phyloP scores from a whole-genome alignment of 805 yeast species.

The Candida incommunis region DNA sequence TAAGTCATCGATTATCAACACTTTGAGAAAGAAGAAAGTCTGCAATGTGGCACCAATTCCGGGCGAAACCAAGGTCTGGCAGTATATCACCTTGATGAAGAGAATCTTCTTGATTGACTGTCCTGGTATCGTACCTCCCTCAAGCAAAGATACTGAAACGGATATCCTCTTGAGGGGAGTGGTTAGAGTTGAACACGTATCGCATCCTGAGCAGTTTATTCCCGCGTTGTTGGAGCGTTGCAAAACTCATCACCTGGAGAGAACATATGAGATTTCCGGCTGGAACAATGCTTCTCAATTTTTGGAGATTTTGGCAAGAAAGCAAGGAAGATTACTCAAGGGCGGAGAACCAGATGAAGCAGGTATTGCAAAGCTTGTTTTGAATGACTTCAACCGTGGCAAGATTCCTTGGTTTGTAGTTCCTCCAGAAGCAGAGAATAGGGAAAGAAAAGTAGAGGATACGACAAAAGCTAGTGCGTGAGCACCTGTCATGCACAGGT shows the following conservation, averaged over 20 bases:
- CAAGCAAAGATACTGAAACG: conserved; percentile 73
- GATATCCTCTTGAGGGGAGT: conserved; percentile 94
- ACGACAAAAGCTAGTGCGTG: no score
- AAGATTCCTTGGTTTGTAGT: conserved; percentile 96
- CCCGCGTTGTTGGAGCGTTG: conserved; percentile 78
- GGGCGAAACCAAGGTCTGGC: conserved; percentile 99
- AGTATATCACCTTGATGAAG: conserved; percentile 93
- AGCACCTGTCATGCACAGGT: no score
- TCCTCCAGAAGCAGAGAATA: conserved; percentile 63
- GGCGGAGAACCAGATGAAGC: conserved; percentile 98
- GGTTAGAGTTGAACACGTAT: conserved; percentile 95
- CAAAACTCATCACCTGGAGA: conserved; percentile 77
- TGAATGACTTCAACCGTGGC: conserved; percentile 93
- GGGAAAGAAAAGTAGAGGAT: conserved; percentile 6
- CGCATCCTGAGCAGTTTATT: conserved; percentile 89
- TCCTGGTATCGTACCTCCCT: conserved; percentile 98
- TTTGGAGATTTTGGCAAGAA: conserved; percentile 80
- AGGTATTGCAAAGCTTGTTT: conserved; percentile 78
- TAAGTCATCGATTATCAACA: conserved; percentile 88
- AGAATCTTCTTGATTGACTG: conserved; percentile 90
- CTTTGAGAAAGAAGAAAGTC: conserved; percentile 86
- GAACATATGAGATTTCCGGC: conserved; percentile 89
- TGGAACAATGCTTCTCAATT: conserved; percentile 71
- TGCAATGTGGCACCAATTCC: conserved; percentile 97
- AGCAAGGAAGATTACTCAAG: conserved; percentile 80